Evolutionary conservation across 805 yeast genomes (phyloP), one percentile per base, ranked within the genome.

Genomic region (Starmerella gropengiesseri): DNA sequence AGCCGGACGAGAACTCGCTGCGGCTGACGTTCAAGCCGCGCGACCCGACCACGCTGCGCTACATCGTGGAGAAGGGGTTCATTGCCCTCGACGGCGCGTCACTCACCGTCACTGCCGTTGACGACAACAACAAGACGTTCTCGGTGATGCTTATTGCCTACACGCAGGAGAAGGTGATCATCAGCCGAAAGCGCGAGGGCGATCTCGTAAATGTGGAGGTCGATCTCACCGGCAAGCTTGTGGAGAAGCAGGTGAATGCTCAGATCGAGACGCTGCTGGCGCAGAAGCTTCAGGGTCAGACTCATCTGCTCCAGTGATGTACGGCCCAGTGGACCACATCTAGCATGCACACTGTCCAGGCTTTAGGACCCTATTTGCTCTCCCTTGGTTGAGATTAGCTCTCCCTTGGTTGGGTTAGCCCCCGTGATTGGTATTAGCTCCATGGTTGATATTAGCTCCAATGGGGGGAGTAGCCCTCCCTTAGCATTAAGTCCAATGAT

Each of bases 31-130:
- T 89, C 62, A 61, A 74, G 60, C 68, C 85, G 41, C 67, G 81
- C 45, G 91, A 85, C 47, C 53, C 59, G 16, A 70, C 74, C 38
- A 69, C 75, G 43, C 57, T 66, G 31, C 74, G 74, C 49, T 91
- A 79, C 59, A 79, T 91, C 47, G 97, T 91, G 9, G 94, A 85
- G 58, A 91, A 91, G 64, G 99, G 99, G 4, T 91, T 89, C 56
- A 80, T 91, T 45, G 76, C 91, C 20, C 64, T 91, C 14, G 98
- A 91, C 59, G 99, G 99, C 27, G 81, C 94, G 1, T 83, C 95
- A 18, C 69, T 91, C 50, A 91, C 99, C 0, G 78, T 91, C 9
- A 84, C 89, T 0, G 68, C 67, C 20, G 96, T 87, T 4, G 78
- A 86, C 57, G 75, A 77, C 52, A 57, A 55, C 6, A 62, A 58